These are phyloP conservation scores for Physaria fendleri DNA, from an alignment of 345 rosid species.

Conservation along the genomic window DNA sequence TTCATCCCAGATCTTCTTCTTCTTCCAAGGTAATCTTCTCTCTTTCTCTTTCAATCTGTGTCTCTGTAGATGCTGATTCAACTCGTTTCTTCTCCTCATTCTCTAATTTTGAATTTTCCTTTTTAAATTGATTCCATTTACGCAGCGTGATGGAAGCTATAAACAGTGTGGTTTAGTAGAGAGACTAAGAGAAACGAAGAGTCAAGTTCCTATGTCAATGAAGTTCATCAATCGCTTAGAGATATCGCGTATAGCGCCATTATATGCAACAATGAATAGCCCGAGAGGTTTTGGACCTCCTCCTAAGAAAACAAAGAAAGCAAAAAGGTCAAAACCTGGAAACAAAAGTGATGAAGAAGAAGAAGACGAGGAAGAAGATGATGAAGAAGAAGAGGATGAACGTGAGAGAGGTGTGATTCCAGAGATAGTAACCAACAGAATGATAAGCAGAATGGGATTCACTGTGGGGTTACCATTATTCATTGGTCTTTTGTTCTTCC, in stretches of 20 bases:
- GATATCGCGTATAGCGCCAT: constrained; percentile 22
- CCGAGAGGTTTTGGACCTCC: constrained; percentile 76
- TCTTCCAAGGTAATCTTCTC: constrained; percentile 24
- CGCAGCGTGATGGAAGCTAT: constrained; percentile 12
- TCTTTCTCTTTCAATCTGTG: not conserved
- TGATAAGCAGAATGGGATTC: constrained; percentile 76
- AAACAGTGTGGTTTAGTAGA: constrained; percentile 3
- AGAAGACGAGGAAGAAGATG: constrained; percentile 25
- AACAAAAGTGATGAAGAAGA: constrained; percentile 30
- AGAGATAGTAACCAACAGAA: constrained; percentile 88
- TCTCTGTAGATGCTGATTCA: not conserved
- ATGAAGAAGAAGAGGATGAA: constrained; percentile 33
- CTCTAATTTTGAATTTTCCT: not conserved
- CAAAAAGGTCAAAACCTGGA: constrained; percentile 34
- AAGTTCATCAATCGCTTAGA: constrained; percentile 9
- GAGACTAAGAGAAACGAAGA: not conserved
- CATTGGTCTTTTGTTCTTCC: constrained; percentile 72
- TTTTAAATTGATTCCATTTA: not conserved
- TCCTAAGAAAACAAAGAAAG: constrained; percentile 49
- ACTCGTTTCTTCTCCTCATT: not conserved
- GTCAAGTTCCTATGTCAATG: constrained; percentile 21
- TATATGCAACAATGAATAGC: constrained; percentile 52
- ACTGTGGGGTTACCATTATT: constrained; percentile 74
- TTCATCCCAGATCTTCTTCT: constrained; percentile 20
- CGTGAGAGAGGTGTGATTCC: constrained; percentile 59